Evolutionary conservation across 2,329 filamentous ascomycete genomes (phyloP).

Genomic region (Claviceps spartinae): DNA sequence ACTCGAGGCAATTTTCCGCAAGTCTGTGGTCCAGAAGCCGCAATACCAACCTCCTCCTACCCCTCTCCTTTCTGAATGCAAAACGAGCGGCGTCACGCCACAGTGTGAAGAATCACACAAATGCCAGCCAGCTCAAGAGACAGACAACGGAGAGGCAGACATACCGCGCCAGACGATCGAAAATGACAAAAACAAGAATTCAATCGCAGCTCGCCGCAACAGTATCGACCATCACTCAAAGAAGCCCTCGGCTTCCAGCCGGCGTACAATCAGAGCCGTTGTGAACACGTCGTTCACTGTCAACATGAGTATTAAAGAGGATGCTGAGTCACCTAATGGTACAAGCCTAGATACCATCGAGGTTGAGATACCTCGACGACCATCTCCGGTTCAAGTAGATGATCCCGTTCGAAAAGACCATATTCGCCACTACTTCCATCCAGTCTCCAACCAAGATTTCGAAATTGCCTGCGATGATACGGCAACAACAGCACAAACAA

Average conservation of each 20-base stretch:
- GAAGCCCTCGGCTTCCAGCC: not conserved
- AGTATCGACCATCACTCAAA: not conserved
- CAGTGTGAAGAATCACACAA: not conserved
- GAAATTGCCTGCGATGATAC: slow-evolving; percentile 23
- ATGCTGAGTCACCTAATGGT: slow-evolving; percentile 18
- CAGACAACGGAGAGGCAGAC: not conserved
- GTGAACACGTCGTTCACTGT: slow-evolving; percentile 19
- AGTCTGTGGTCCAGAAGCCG: slow-evolving; percentile 20
- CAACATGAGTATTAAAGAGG: slow-evolving; percentile 20
- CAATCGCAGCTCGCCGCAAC: not conserved
- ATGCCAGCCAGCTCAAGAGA: not conserved
- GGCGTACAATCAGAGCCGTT: slow-evolving; percentile 1
- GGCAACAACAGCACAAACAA: slow-evolving; percentile 10
- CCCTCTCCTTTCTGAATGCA: not conserved
- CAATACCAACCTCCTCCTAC: not conserved
- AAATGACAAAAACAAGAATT: not conserved
- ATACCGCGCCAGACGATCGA: not conserved
- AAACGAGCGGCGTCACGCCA: not conserved
- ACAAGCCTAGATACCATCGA: slow-evolving; percentile 9
- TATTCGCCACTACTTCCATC: slow-evolving; percentile 20
- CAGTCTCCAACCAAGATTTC: slow-evolving; percentile 13
- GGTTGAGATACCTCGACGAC: slow-evolving; percentile 14
- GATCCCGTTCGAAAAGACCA: slow-evolving; percentile 7
- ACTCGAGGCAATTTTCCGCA: slow-evolving; percentile 31
- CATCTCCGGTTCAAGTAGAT: not conserved